Evolutionary conservation across 1,139 yeast genomes (phyloP).

Genomic region (Geotrichum restrictum): DNA sequence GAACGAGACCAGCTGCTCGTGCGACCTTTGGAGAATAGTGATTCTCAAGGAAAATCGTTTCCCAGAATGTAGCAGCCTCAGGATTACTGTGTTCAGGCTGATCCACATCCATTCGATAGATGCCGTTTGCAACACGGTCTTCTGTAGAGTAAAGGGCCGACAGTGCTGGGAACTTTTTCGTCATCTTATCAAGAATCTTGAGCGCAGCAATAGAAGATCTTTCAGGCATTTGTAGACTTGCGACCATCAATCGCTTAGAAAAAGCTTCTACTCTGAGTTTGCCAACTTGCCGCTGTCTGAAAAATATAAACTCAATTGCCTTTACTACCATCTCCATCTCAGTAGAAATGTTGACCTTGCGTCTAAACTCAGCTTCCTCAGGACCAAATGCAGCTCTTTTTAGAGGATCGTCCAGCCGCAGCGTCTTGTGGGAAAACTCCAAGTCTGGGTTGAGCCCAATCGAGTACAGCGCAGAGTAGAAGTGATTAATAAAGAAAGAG

Average conservation of each 20-base stretch:
- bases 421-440: conserved; percentile 76
- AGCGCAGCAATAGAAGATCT: conserved; percentile 75
- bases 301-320: conserved; percentile 75
- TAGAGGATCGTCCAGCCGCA: conserved; percentile 75
- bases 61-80: conserved; percentile 89
- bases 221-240: conserved; percentile 75
- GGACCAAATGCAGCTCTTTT: conserved; percentile 37
- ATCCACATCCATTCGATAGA: conserved; percentile 60
- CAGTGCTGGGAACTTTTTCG: conserved; percentile 59
- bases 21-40: conserved; percentile 82
- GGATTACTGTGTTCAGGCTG: conserved; percentile 76
- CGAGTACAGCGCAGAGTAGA: conserved; percentile 63
- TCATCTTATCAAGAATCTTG: conserved; percentile 71
- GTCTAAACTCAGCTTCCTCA: conserved; percentile 44
- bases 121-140: conserved; percentile 78
- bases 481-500: conserved; percentile 61
- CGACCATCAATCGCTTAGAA: conserved; percentile 69
- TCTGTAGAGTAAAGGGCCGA: conserved; percentile 80
- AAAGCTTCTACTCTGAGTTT: conserved; percentile 74
- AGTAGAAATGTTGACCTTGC: conserved; percentile 72
- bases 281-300: conserved; percentile 71
- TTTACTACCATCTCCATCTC: conserved; percentile 78
- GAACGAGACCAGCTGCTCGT: conserved; percentile 44
- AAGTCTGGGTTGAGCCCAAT: conserved; percentile 75
- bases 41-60: conserved; percentile 65